Base-by-base conservation (phyloP, 2,329 filamentous ascomycete species). In the Orbilia blumenaviensis region DNA sequence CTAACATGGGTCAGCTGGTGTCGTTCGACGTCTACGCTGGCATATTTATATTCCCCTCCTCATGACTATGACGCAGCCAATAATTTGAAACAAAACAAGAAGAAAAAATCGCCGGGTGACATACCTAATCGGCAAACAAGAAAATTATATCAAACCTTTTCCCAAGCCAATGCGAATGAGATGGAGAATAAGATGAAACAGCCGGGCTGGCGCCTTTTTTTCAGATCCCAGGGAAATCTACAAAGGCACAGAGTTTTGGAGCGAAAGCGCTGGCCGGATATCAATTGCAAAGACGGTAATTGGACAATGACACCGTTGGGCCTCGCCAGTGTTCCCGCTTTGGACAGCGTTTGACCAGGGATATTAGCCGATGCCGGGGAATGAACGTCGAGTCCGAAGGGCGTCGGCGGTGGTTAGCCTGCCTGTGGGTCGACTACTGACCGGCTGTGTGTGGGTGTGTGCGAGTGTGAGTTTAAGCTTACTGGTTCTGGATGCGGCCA, bases 301-400 rank as follows among this genome's bases (percentile, higher is more conserved):
- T 76, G 72, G 72, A 48, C 64, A 58, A 27, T 27, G 36, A 14
- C 27, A 44, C 21, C 27, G 56, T 58, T 52, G 64, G 44, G 18
- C 16, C 58, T 76, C 72, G 72, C 72, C 50, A 64, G n/a, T 18
- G 42, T 58, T 66, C 48, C 72, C 64, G 29, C 41, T 56, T 76
- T 63, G 21, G 71, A 63, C 48, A 63, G 29, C 32, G 54, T 50
- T 63, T 34, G 71, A 52, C 72, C 41, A 61, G 72, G 72, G 58
- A 46, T 34, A 69, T 76, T 76, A 76, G 72, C 72, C 72, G 72
- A 69, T 52, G 63, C 64, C 72, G 72, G 72, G 72, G 72, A 76
- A 68, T 27, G 21, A 76, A 10, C 46, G 58, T 52, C 56, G 64
- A 69, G 72, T 76, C 72, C 72, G 72, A 76, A 54, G 18, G 42